A percentile compares a stretch with the other conserved stretches of the same genome.
These are phyloP conservation scores for Globisporangium uncinulatum DNA, from an alignment of 352 stramenopile species.

Conservation along the genomic window DNA sequence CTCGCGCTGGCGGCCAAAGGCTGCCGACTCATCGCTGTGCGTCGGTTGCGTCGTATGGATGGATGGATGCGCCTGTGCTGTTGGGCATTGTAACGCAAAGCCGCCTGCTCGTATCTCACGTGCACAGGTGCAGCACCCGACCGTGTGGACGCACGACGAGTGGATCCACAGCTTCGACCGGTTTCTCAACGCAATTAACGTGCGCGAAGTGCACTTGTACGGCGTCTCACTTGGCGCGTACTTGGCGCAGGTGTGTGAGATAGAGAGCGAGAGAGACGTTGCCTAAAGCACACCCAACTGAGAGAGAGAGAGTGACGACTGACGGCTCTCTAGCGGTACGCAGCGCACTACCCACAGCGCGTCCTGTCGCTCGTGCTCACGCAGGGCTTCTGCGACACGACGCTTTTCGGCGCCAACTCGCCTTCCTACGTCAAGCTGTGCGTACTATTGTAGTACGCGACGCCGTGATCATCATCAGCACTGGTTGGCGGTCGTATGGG, in stretches of 20 bases:
- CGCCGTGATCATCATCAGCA: not conserved
- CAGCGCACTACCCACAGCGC: constrained; percentile 48
- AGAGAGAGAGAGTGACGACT: too few species aligned
- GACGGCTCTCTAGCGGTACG: constrained; percentile 32
- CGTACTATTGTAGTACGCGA: not conserved
- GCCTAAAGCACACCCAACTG: not conserved
- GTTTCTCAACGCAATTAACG: constrained; percentile 60
- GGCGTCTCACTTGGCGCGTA: constrained; percentile 65
- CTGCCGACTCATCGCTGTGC: constrained; percentile 58
- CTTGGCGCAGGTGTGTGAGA: constrained; percentile 44
- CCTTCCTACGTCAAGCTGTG: constrained; percentile 52
- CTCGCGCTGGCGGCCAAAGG: constrained; percentile 43
- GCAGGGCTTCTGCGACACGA: constrained; percentile 57
- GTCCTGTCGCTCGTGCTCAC: constrained; percentile 58
- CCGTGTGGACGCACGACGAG: constrained; percentile 76
- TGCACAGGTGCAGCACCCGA: constrained; percentile 50
- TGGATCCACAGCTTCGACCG: constrained; percentile 80
- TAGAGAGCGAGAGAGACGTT: not conserved
- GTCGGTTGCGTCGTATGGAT: constrained; percentile 1
- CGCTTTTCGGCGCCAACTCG: constrained; percentile 30
- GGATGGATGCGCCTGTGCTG: too few species aligned
- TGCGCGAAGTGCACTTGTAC: constrained; percentile 59
- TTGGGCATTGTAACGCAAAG: too few species aligned
- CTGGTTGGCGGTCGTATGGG: too few species aligned
- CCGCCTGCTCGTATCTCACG: too few species aligned